These are phyloP conservation scores for Cichorium intybus DNA, from an alignment of 140 eudicot genomes.

Conservation along the genomic window DNA sequence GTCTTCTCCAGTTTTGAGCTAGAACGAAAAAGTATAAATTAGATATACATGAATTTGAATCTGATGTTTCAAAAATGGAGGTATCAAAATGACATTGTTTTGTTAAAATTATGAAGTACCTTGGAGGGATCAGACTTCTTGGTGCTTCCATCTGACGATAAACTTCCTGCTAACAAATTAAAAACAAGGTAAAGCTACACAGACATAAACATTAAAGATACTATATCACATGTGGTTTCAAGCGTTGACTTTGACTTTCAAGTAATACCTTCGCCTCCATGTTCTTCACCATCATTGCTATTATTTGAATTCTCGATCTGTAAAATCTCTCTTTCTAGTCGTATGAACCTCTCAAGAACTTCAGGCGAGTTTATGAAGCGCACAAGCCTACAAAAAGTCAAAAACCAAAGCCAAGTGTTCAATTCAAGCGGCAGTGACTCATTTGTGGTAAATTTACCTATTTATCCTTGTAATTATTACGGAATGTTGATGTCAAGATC, in stretches of 20 bases:
- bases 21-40: conserved; percentile 19
- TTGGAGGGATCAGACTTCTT: conserved; percentile 58
- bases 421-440: not conserved
- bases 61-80: not conserved
- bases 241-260: conserved; percentile 21
- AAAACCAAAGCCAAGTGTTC: conserved; percentile 3
- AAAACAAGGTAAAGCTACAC: conserved; percentile 9
- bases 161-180: conserved; percentile 40
- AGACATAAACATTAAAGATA: conserved; percentile 17
- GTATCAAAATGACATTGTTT: not conserved
- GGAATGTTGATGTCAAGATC: conserved; percentile 2
- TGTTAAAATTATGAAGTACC: conserved; percentile 37
- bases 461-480: conserved; percentile 13
- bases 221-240: not conserved
- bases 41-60: conserved; percentile 7
- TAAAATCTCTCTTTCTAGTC: conserved; percentile 73
- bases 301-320: conserved; percentile 85
- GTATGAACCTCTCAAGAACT: conserved; percentile 86
- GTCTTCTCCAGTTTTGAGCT: conserved; percentile 53
- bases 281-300: conserved; percentile 50
- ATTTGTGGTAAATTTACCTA: not conserved
- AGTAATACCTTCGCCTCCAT: conserved; percentile 57
- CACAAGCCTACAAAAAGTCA: conserved; percentile 65
- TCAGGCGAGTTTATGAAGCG: conserved; percentile 97
- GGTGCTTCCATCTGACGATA: conserved; percentile 54